Evolutionary conservation across 176 grass and related monocot genomes (phyloP).

Genomic region (Bromus sterilis): DNA sequence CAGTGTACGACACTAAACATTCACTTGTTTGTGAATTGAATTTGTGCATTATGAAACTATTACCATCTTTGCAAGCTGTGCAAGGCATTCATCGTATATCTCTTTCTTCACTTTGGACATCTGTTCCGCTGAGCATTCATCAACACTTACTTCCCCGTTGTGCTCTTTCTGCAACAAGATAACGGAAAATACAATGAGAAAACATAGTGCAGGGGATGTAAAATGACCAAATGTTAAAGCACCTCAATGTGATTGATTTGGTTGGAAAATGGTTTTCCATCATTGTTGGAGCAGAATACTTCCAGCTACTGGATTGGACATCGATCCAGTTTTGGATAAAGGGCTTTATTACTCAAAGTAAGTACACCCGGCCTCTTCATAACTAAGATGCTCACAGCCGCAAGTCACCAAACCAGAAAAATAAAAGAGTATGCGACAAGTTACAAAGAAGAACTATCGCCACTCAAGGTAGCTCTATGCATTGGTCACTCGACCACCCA

Average conservation of each 20-base stretch:
- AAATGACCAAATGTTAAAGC: background rate
- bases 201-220: background rate
- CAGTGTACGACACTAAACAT: background rate
- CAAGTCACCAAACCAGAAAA: no score
- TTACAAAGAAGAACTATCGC: no score
- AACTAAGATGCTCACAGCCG: no score
- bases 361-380: no score
- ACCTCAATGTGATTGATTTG: background rate
- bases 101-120: background rate
- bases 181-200: background rate
- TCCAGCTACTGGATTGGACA: no score
- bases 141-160: background rate
- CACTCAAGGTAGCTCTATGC: no score
- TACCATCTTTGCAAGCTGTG: background rate
- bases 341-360: no score
- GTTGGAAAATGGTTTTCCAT: background rate
- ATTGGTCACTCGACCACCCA: no score
- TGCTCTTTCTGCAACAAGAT: background rate
- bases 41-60: background rate
- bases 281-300: background rate
- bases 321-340: no score
- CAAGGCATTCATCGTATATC: background rate
- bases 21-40: background rate
- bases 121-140: background rate
- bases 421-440: no score